Evolutionary conservation across 805 yeast species (phyloP), one percentile per base, ranked within the genome.

Genomic region (Metschnikowia kunwiensis): DNA sequence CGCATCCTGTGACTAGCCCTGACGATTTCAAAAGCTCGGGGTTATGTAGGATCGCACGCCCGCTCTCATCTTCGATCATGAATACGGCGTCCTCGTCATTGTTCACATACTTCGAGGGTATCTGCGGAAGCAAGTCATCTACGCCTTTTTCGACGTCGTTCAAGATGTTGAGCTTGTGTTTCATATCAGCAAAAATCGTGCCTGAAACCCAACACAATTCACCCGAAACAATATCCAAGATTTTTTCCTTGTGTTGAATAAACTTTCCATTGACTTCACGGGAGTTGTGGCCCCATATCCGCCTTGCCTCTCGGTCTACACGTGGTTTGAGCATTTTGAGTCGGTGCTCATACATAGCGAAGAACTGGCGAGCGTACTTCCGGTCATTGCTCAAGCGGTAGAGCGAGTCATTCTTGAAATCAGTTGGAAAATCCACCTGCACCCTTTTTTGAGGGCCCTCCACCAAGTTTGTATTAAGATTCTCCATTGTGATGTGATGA

Each of bases 1-100:
- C 82, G n/a, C 80, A 74, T 4, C 98, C 98, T 0, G 97, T 93
- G 0, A 89, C 95, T 17, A 91, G 65, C 2, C 82, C 73, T 13
- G 75, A 67, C 6, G 58, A 54, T 33, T 67, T 65, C 27, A 84
- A 70, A 21, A 80, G 58, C 15, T 53, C 68, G 17, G 87, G 89
- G 29, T 77, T 77, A 32, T 76, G 79, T 15, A 93, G 61, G 21
- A 78, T 57, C 5, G 95, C 81, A 33, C 98, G 69, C 3, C 98
- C 98, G 37, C 88, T 79, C 52, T 88, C 96, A 60, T 93, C 98
- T 58, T 93, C 97, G 23, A 93, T 57, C 81, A 80, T 78, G 11
- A 75, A 57, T 25, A 49, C 55, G 0, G 78, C 74, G 46, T 77
- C 82, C 7, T 71, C 63, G 42, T 82, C 82, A 34, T 58, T 38